A percentile compares a stretch with the other conserved stretches of the same genome.
Conservation (phyloP, 805 yeast genomes). For the Vanderwaltozyma verrucispora region DNA sequence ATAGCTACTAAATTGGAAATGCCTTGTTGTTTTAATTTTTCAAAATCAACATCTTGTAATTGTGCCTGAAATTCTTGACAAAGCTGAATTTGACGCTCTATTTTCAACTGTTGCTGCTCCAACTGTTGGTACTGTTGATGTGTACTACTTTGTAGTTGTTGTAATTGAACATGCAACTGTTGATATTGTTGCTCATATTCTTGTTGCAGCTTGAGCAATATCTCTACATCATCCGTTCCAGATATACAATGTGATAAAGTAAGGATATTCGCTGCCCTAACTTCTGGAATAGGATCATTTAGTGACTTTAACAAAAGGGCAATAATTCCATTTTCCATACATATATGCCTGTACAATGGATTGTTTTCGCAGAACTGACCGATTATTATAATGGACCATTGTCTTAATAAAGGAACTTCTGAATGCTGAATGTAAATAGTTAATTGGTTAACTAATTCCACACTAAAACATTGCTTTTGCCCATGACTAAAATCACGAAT, state of each 20-base stretch:
- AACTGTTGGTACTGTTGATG: slow-evolving; percentile 22
- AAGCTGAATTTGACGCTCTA: slow-evolving; percentile 25
- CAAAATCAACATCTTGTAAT: slow-evolving; percentile 23
- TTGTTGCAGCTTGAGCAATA: slow-evolving; percentile 22
- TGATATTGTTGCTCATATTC: slow-evolving; percentile 26
- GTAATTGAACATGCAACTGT: slow-evolving; percentile 25
- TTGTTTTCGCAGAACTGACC: slow-evolving; percentile 67
- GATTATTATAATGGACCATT: slow-evolving; percentile 79
- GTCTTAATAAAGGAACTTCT: slow-evolving; percentile 78
- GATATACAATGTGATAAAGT: slow-evolving; percentile 64
- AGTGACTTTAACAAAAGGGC: slow-evolving; percentile 43
- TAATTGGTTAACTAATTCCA: slow-evolving; percentile 61
- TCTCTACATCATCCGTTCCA: slow-evolving; percentile 32
- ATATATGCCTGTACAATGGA: slow-evolving; percentile 64
- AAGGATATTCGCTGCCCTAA: slow-evolving; percentile 70
- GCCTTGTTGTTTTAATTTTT: slow-evolving; percentile 56
- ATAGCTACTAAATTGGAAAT: slow-evolving; percentile 59
- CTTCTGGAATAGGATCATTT: slow-evolving; percentile 91
- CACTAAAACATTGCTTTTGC: slow-evolving; percentile 66
- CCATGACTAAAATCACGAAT: slow-evolving; percentile 72
- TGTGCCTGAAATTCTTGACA: slow-evolving; percentile 21
- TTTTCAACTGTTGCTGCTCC: slow-evolving; percentile 21
- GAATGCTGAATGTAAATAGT: slow-evolving; percentile 55
- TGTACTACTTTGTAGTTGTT: slow-evolving; percentile 17
- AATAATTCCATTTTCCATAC: slow-evolving; percentile 53